Base-by-base conservation (phyloP, 805 yeast genomes). In the Candida wancherniae region DNA sequence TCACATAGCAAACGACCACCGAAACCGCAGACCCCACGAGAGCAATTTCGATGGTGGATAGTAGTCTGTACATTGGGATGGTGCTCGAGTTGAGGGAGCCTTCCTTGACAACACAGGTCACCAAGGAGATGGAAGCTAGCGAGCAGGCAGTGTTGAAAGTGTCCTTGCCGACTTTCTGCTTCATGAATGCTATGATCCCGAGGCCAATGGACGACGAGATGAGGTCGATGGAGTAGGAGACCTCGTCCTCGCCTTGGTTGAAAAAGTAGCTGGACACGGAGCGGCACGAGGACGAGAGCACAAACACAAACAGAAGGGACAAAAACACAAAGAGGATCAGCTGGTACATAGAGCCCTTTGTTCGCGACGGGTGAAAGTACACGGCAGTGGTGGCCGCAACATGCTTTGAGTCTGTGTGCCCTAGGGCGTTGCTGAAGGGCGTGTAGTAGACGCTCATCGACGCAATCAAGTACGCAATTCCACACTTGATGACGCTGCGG, bases 91-190 rank as follows among this genome's bases (percentile, higher is more conserved):
- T 79, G 28, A 70, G 59, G 26, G 79, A 73, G 9, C 86, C 88
- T 46, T 84, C 94, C 48, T 80, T 79, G 10, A 83, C 74, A 34
- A 84, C 68, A 36, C 84, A 77, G 0, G 86, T 71, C 3, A 84
- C 77, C 15, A 84, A 58, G 3, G 82, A 71, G 30, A 84, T 82
- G 6, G 84, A 75, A 2, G 88, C 84, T 28, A 84, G 58, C 0
- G 87, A 77, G 46, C 92, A 81, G 0, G 94, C 90, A 9, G 90
- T 83, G 45, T 81, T 82, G 56, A 84, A 84, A 0, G 83, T 80
- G 12, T 73, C 79, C 47, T 72, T 75, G 44, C 72, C 69, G 31
- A 84, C 73, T 37, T 71, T 66, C 46, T 79, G 85, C 42, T 85
- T 84, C 63, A 75, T 66, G 45, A 68, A 80, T 1, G 92, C 81